Base-by-base conservation (phyloP, 73 alveolate genomes). In the Paramecium primaurelia region DNA sequence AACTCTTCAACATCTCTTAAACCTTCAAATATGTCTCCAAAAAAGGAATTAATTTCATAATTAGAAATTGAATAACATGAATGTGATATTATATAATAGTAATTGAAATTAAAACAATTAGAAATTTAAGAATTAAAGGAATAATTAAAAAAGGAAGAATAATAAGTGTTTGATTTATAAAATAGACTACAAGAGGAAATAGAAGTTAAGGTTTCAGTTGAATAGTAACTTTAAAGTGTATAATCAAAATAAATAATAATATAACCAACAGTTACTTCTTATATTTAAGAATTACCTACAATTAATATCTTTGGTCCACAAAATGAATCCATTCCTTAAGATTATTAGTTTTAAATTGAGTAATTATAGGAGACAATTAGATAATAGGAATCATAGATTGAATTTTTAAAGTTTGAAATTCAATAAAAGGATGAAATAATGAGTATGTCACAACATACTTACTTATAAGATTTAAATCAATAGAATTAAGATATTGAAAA, bases 341-440 rank as follows among this genome's bases (percentile, higher is more conserved):
- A 64, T 14, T 64, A 32, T 14, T 28, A 64, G 9, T 64, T 64
- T 64, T 34, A 80, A 22, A 47, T 80, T 44, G 58, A 80, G 2
- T 44, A 8, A 25, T 80, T 80, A 16, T 1, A 80, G 26, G 91
- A 80, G 12, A 8, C 22, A 44, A 22, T 80, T 6, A 80, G 25
- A 26, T 64, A 80, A 47, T 80, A 32, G 58, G 47, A 80, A 26
- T 80, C 71, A 1, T 64, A 80, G 16, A 80, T 80, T 20, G 71
- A 80, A 30, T 80, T 80, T 18, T 47, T 80, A 32, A 80, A 80
- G 38, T 80, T 80, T 49, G 91, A 80, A 26, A 45, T 45, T 25
- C 28, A 40, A 42, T 40, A 80, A 32, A 80, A 80, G n/a, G 91
- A 80, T 45, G 77, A 47, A 45, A 32, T 80, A 5, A 73, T 73